Percentiles rank a stretch among this genome's conserved stretches.
These are phyloP conservation scores for Capsicum rhomboideum DNA, from an alignment of 257 asterid genomes.

Conservation along the genomic window DNA sequence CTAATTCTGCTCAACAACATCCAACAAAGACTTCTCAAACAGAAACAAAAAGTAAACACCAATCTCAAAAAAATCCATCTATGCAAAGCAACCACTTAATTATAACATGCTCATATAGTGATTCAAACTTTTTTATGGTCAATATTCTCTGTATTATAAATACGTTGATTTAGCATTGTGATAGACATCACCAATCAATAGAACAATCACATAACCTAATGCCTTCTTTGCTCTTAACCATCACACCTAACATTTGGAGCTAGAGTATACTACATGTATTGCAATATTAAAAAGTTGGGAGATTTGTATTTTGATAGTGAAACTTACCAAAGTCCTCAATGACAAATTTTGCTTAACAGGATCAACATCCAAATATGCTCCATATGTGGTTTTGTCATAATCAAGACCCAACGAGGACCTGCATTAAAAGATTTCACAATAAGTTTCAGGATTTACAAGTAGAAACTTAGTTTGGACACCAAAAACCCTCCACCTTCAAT, in stretches of 20 bases:
- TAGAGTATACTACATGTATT: not conserved
- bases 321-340: constrained; percentile 28
- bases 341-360: constrained; percentile 21
- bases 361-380: constrained; percentile 29
- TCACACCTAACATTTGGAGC: not conserved
- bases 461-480: not conserved
- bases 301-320: not conserved
- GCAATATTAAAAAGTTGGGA: not conserved
- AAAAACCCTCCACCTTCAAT: not conserved
- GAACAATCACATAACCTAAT: not conserved
- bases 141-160: not conserved
- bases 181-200: not conserved
- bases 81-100: too few relatives aligned
- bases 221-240: not conserved
- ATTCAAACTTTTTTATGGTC: not conserved
- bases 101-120: not conserved
- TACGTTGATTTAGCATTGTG: not conserved
- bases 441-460: not conserved
- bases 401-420: constrained; percentile 35
- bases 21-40: not conserved
- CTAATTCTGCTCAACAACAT: not conserved
- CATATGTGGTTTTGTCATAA: constrained; percentile 9
- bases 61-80: too few relatives aligned
- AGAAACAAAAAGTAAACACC: not conserved
- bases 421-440: not conserved